Evolutionary conservation across 148 eudicot species (phyloP).

Genomic region (Rhododendron williamsianum): DNA sequence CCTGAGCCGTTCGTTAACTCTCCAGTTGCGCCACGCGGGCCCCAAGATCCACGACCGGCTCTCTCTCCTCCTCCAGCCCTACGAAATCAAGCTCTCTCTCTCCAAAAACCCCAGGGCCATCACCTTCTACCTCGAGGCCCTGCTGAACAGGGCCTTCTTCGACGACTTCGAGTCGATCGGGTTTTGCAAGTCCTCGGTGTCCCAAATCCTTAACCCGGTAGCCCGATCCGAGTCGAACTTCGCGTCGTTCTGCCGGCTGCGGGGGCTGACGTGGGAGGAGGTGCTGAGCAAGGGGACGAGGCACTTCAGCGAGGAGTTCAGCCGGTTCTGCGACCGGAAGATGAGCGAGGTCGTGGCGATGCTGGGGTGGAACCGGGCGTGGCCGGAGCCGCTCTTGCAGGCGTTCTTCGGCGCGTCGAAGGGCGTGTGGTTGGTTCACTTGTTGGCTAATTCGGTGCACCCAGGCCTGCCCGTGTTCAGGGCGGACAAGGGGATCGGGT

Average conservation of each 20-base stretch:
- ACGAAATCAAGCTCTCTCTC: conserved; percentile 56
- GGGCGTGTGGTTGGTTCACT: conserved; percentile 77
- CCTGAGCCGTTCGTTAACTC: conserved; percentile 50
- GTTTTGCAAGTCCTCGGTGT: conserved; percentile 33
- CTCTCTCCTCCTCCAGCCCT: conserved; percentile 39
- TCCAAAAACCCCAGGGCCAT: conserved; percentile 48
- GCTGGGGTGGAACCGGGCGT: conserved; percentile 82
- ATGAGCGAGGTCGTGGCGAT: conserved; percentile 87
- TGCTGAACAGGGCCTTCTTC: conserved; percentile 51
- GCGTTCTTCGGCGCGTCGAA: conserved; percentile 85
- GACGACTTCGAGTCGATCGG: conserved; percentile 70
- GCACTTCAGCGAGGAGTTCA: conserved; percentile 86
- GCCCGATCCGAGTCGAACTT: conserved; percentile 53
- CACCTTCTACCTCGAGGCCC: conserved; percentile 56
- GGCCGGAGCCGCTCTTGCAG: conserved; percentile 89
- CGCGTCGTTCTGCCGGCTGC: conserved; percentile 28
- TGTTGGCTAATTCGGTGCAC: conserved; percentile 83
- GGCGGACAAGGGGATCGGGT: conserved; percentile 55
- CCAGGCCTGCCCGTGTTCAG: conserved; percentile 60
- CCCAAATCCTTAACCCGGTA: conserved; percentile 60
- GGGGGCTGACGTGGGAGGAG: conserved; percentile 72
- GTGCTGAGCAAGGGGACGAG: conserved; percentile 76
- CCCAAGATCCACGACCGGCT: conserved; percentile 52
- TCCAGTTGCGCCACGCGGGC: conserved; percentile 62
- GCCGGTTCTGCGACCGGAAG: conserved; percentile 80